phyloP scores from a whole-genome alignment of 2,329 filamentous ascomycete genomes.

The Talaromyces sp. region DNA sequence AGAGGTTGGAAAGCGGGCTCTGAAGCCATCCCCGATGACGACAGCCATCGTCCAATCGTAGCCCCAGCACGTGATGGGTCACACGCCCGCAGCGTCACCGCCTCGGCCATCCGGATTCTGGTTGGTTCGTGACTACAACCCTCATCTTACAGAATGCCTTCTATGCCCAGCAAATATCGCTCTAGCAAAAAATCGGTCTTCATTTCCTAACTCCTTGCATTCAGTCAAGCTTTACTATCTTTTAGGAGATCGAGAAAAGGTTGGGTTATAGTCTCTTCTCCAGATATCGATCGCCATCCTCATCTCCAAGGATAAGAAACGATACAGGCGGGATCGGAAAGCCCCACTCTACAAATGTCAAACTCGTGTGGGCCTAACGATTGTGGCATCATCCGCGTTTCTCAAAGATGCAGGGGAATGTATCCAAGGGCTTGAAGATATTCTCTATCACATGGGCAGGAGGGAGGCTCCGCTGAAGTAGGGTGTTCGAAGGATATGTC shows the following conservation, averaged over 20 bases:
- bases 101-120: not conserved
- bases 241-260: not conserved
- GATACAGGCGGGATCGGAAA: not conserved
- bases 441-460: not conserved
- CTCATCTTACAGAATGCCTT: not conserved
- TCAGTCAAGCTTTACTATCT: not conserved
- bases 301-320: not conserved
- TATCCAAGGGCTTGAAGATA: not conserved
- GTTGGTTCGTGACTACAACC: not conserved
- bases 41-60: constrained; percentile 15
- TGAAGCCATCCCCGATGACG: constrained; percentile 17
- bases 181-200: not conserved
- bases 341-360: not conserved
- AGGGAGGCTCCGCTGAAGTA: not conserved
- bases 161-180: not conserved
- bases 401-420: not conserved
- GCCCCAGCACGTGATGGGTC: constrained; percentile 15
- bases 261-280: not conserved
- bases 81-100: constrained; percentile 14
- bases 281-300: not conserved
- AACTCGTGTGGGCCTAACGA: not conserved
- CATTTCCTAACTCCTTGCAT: not conserved
- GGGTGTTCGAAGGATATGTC: not conserved
- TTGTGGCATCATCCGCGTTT: not conserved
- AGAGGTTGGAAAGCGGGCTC: constrained; percentile 6